These are phyloP conservation scores for Pyrenophora tritici-repentis DNA, from an alignment of 2,329 filamentous ascomycete species.

Conservation along the genomic window DNA sequence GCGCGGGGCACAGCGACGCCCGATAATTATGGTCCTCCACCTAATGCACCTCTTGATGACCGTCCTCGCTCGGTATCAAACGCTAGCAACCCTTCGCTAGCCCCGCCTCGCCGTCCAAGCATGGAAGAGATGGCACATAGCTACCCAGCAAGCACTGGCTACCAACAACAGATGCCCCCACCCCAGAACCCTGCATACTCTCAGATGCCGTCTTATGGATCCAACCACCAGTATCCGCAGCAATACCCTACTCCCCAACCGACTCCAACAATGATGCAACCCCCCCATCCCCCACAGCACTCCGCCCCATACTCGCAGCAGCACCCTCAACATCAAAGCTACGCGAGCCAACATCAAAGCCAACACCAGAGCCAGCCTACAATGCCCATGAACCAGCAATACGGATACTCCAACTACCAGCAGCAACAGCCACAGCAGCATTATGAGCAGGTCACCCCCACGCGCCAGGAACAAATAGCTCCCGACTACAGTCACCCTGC, in stretches of 20 bases:
- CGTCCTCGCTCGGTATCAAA: constrained; percentile 67
- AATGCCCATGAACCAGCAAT: constrained; percentile 48
- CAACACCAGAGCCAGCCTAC: constrained; percentile 25
- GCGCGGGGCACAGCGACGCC: constrained; percentile 58
- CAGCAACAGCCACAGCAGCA: constrained; percentile 32
- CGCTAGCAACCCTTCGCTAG: constrained; percentile 53
- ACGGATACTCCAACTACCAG: constrained; percentile 49
- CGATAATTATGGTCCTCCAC: constrained; percentile 53
- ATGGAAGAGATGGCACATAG: constrained; percentile 52
- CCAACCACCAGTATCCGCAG: constrained; percentile 41
- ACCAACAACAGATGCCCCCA: constrained; percentile 48
- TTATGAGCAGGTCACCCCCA: constrained; percentile 44
- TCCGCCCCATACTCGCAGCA: constrained; percentile 38
- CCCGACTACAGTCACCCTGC: constrained; percentile 46
- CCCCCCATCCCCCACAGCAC: constrained; percentile 42
- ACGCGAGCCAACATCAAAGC: constrained; percentile 37
- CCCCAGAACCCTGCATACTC: constrained; percentile 49
- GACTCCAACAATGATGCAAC: constrained; percentile 45
- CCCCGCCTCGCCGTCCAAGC: constrained; percentile 50
- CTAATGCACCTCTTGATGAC: constrained; percentile 47
- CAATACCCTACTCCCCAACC: constrained; percentile 41
- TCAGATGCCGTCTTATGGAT: constrained; percentile 47
- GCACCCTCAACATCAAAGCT: constrained; percentile 38
- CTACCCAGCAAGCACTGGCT: constrained; percentile 46
- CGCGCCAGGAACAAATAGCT: constrained; percentile 43